Evolutionary conservation across 208 protist genomes (phyloP).

Genomic region (Naegleria fowleri): DNA sequence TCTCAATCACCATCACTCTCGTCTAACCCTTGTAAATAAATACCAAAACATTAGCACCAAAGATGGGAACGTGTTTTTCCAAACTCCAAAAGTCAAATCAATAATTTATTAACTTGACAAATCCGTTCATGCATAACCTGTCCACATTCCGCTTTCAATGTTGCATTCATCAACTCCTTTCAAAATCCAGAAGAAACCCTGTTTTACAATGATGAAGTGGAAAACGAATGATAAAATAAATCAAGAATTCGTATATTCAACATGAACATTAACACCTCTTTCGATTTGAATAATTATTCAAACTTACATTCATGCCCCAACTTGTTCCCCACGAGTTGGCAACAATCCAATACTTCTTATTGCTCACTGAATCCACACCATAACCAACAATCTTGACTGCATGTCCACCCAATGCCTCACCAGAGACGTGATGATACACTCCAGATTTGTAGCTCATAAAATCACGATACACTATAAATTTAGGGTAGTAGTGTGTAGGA

Average conservation of each 20-base stretch:
- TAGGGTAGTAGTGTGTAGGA: no score
- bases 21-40: no score
- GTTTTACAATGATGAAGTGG: no score
- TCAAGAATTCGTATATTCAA: no score
- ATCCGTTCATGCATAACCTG: no score
- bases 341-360: conserved; percentile 72
- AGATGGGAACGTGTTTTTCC: no score
- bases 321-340: conserved; percentile 75
- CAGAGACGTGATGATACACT: conserved; percentile 71
- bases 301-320: conserved; percentile 64
- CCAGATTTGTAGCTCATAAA: conserved; percentile 75
- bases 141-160: background rate
- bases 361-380: conserved; percentile 52
- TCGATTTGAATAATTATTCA: background rate
- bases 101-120: no score
- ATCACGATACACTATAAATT: conserved; percentile 81
- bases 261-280: no score
- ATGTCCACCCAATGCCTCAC: conserved; percentile 62
- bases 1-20: no score
- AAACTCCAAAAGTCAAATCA: no score
- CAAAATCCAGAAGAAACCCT: conserved; percentile 62
- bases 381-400: conserved; percentile 75
- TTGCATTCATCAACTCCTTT: conserved; percentile 39
- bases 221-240: background rate
- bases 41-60: no score